phyloP scores from a whole-genome alignment of 768 basidiomycete genomes.

The Mycena kentingensis region DNA sequence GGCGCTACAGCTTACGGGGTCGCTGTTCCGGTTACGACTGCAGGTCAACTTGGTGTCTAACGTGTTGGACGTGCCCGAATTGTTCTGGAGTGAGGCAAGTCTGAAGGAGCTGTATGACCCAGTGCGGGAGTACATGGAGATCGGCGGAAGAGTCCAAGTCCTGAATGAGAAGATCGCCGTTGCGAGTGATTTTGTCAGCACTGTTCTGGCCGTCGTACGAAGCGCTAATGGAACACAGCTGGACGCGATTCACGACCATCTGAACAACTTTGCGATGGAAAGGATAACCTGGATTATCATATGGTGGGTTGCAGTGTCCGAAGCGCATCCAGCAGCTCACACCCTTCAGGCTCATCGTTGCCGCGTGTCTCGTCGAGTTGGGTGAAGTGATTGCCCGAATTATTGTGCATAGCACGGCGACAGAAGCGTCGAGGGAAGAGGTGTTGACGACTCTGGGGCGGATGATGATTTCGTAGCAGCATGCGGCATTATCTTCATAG shows the following conservation, averaged over 20 bases:
- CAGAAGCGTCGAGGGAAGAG: slow-evolving; percentile 42
- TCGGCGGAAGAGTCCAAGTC: slow-evolving; percentile 76
- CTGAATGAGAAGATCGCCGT: slow-evolving; percentile 88
- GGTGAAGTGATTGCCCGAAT: slow-evolving; percentile 83
- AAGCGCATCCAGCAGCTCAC: slow-evolving; percentile 18
- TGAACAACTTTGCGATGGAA: slow-evolving; percentile 89
- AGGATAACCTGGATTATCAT: slow-evolving; percentile 71
- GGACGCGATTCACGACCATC: slow-evolving; percentile 89
- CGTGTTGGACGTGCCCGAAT: slow-evolving; percentile 88
- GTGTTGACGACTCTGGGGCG: slow-evolving; percentile 43
- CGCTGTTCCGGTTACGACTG: slow-evolving; percentile 82
- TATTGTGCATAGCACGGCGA: slow-evolving; percentile 66
- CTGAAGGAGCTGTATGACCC: slow-evolving; percentile 88
- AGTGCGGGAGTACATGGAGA: slow-evolving; percentile 94
- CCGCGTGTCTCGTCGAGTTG: slow-evolving; percentile 85
- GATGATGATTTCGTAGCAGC: slow-evolving; percentile 35
- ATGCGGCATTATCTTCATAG: slow-evolving; percentile 19
- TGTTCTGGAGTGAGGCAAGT: slow-evolving; percentile 95
- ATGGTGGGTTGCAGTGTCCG: slow-evolving; percentile 38
- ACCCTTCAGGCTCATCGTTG: slow-evolving; percentile 76
- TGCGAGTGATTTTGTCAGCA: slow-evolving; percentile 82
- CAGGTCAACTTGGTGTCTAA: slow-evolving; percentile 92
- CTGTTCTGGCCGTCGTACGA: slow-evolving; percentile 1
- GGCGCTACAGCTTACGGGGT: slow-evolving; percentile 84
- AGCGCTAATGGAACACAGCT: slow-evolving; percentile 48